Base-by-base conservation (phyloP, 345 rosid species). In the Citrus sp. region DNA sequence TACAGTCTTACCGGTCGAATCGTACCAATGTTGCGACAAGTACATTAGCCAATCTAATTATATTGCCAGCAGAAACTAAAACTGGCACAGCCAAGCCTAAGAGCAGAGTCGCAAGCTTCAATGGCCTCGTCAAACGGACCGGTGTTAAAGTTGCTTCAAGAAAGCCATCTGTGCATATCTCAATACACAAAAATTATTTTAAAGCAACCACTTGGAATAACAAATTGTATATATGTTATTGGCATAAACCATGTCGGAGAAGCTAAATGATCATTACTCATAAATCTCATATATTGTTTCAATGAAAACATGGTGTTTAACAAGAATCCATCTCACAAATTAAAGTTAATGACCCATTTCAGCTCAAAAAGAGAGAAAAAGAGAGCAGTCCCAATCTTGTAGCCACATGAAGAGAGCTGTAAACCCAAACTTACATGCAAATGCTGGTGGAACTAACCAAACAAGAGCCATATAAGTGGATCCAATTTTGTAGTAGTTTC, bases 121-220 rank as follows among this genome's bases (percentile, higher is more conserved):
- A 97, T 18, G 97, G 98, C 88, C 84, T 94, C 22, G 99, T 98
- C 51, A 87, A 79, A 73, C 98, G 91, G 34, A 84, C 81, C 46
- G 97, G 99, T 69, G 98, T 79, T 80, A 96, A 83, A 85, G 98
- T 94, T 59, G 99, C 97, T 87, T 96, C 99, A 40, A 96, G 88
- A 84, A 90, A 86, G 77, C 98, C 99, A 88, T 96, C 99, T 96
- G 88, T 96, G 88, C 32, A 84, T 18, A 80, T 63, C 51, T 32
- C 42, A 74, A 75, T 9, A 80, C 9, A 78, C 64, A 78, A 46
- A 82, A 56, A 62, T 67, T 67, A 76, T 64, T 70, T 60, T 16
- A 51, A 51, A 62, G 74, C 54, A 73, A 68, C 32, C 19, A 38
- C 27, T 49, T 67, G 70, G 27, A 56, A 64, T 59, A 61, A 76